Conservation (phyloP, 139 green algal species). For the Chlorokybus atmophyticus region DNA sequence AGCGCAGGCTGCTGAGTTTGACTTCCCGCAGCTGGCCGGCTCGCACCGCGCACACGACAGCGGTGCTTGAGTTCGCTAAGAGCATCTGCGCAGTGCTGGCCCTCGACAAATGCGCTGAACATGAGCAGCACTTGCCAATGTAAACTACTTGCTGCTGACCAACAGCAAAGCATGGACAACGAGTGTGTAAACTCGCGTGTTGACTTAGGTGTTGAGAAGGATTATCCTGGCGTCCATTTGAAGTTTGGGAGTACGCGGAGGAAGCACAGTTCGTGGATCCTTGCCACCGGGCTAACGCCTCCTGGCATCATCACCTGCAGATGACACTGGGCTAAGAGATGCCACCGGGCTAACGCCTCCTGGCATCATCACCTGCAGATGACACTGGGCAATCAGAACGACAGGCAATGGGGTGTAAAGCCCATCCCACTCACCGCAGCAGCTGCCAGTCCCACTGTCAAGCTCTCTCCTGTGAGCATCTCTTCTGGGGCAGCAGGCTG, state of each 20-base stretch:
- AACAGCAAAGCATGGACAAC: too few species aligned
- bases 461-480: too few species aligned
- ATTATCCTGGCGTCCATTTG: slow-evolving; percentile 67
- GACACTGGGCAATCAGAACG: too few species aligned
- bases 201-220: slow-evolving; percentile 32
- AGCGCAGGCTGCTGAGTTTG: slow-evolving; percentile 28
- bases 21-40: slow-evolving; percentile 65
- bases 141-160: too few species aligned
- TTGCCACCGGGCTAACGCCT: slow-evolving; percentile 61
- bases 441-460: too few species aligned
- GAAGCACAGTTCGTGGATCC: slow-evolving; percentile 63
- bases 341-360: too few species aligned
- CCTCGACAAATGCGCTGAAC: slow-evolving; percentile 45
- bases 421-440: too few species aligned
- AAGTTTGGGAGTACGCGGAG: slow-evolving; percentile 64
- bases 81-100: slow-evolving; percentile 53
- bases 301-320: slow-evolving; percentile 71
- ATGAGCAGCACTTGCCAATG: slow-evolving; percentile 32
- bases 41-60: slow-evolving; percentile 61
- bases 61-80: slow-evolving; percentile 71
- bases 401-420: too few species aligned
- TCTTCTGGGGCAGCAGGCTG: too few species aligned
- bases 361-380: too few species aligned
- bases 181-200: too few species aligned
- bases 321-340: too few species aligned